Percentiles rank a stretch among this genome's conserved stretches.
Conservation (phyloP, 352 stramenopile genomes). For the Globisporangium nodosum region DNA sequence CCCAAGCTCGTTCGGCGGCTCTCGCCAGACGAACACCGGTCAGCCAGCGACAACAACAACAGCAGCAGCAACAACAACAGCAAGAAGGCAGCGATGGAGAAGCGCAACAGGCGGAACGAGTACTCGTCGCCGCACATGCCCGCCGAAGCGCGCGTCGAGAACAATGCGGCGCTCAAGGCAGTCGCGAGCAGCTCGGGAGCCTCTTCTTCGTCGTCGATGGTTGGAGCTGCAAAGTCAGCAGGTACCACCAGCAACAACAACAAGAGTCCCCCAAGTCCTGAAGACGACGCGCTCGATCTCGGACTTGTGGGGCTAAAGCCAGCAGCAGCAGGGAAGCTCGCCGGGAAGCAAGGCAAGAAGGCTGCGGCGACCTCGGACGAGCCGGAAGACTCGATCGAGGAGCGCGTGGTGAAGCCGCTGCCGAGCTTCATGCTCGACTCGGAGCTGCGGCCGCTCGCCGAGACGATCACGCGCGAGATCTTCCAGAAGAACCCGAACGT, state of each 20-base stretch:
- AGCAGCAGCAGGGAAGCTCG: conserved; percentile 24
- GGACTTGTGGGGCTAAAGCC: conserved; percentile 71
- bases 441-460: conserved; percentile 81
- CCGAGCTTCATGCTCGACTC: conserved; percentile 81
- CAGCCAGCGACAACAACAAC: conserved; percentile 18
- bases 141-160: conserved; percentile 70
- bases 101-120: conserved; percentile 61
- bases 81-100: conserved; percentile 43
- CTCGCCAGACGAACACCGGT: conserved; percentile 37
- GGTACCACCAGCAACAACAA: conserved; percentile 1
- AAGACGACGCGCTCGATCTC: conserved; percentile 46
- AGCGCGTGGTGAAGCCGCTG: conserved; percentile 82
- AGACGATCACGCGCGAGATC: conserved; percentile 91
- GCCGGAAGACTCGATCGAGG: conserved; percentile 50
- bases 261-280: conserved; percentile 10
- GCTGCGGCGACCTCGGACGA: conserved; percentile 17
- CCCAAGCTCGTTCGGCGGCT: conserved; percentile 78
- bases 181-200: conserved; percentile 29
- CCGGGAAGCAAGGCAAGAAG: conserved; percentile 31
- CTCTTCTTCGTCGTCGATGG: neutral
- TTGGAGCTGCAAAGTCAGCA: neutral
- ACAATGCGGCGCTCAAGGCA: conserved; percentile 61
- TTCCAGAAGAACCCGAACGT: conserved; percentile 89
- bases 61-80: conserved; percentile 13
- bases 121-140: conserved; percentile 78